These are phyloP conservation scores for Trichosporon sp. DNA, from an alignment of 1,284 basidiomycete species.

Conservation along the genomic window DNA sequence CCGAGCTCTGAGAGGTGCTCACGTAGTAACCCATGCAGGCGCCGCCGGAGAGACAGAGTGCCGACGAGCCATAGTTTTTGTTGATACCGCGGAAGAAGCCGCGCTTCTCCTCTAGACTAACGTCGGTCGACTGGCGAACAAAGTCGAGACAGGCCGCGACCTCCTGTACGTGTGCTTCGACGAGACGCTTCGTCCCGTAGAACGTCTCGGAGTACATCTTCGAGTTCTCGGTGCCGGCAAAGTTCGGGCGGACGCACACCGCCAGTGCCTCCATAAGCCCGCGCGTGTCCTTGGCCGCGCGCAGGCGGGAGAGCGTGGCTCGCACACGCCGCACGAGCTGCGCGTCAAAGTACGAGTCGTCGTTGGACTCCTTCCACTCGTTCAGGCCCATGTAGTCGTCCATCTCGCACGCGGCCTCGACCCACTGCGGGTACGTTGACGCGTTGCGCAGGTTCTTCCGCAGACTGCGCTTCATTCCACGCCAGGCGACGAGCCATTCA, in stretches of 20 bases:
- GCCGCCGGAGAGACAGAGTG: conserved; percentile 90
- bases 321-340: conserved; percentile 53
- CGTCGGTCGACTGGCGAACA: conserved; percentile 70
- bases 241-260: conserved; percentile 88
- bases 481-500: conserved; percentile 87
- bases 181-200: conserved; percentile 80
- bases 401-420: conserved; percentile 72
- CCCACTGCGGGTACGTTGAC: conserved; percentile 76
- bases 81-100: conserved; percentile 88
- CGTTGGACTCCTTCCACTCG: conserved; percentile 81
- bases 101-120: conserved; percentile 85
- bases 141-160: conserved; percentile 72
- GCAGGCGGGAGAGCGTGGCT: conserved; percentile 44
- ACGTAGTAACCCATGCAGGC: conserved; percentile 90
- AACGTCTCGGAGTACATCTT: conserved; percentile 87
- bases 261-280: conserved; percentile 88
- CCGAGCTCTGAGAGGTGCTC: conserved; percentile 19
- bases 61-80: conserved; percentile 84
- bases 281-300: conserved; percentile 67
- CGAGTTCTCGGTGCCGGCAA: conserved; percentile 89
- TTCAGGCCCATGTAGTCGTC: conserved; percentile 82
- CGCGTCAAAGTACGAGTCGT: conserved; percentile 88
- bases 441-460: conserved; percentile 75
- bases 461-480: conserved; percentile 77
- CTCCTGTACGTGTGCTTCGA: conserved; percentile 86